phyloP scores from a whole-genome alignment of 257 asterid genomes.

The Primulina tabacum region DNA sequence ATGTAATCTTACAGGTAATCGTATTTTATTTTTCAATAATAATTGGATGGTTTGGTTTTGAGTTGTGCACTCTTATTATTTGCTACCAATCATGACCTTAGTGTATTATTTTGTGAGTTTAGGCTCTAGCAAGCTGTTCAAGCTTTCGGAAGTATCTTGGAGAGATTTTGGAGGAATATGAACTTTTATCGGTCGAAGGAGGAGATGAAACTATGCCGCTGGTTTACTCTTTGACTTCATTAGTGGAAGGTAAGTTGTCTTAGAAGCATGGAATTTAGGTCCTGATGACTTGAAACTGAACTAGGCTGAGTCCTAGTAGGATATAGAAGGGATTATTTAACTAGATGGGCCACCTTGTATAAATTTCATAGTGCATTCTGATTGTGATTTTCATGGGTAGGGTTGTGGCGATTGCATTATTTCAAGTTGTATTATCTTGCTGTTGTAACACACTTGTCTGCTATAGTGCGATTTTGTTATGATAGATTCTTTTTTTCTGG shows the following conservation, averaged over 20 bases:
- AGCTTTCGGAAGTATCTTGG: constrained; percentile 53
- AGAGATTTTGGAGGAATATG: constrained; percentile 48
- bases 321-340: not conserved
- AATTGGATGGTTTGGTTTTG: not conserved
- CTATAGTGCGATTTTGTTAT: not conserved
- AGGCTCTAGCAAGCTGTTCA: constrained; percentile 86
- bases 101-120: constrained; percentile 22
- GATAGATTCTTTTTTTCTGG: not conserved
- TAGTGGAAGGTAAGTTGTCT: constrained; percentile 62
- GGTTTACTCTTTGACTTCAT: constrained; percentile 47
- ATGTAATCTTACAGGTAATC: constrained; percentile 82
- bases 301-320: constrained; percentile 3
- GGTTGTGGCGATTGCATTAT: not conserved
- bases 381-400: not conserved
- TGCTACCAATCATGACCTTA: not conserved
- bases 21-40: not conserved
- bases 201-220: constrained; percentile 51
- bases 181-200: constrained; percentile 36
- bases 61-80: not conserved
- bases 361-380: constrained; percentile 3
- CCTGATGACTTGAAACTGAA: constrained; percentile 6
- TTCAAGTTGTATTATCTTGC: not conserved
- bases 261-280: constrained; percentile 5
- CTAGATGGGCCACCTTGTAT: not conserved
- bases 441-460: not conserved